These are phyloP conservation scores for Acanthamoeba lenticulata DNA, from an alignment of 208 protist species.

Conservation along the genomic window DNA sequence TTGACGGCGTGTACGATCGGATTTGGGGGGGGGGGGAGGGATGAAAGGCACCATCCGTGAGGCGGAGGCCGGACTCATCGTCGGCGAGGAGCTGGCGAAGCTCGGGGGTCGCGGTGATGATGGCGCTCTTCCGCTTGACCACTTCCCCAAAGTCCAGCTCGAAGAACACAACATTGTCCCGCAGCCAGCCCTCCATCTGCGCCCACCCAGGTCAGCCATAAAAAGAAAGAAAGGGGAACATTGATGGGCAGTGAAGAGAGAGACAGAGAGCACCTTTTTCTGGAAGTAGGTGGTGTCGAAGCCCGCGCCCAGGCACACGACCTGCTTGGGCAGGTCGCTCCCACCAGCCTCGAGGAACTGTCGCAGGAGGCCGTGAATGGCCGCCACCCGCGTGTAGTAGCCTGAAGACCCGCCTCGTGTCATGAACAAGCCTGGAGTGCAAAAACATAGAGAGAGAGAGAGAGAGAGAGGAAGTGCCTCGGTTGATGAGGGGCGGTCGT, in stretches of 20 bases:
- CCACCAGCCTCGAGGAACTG: conserved; percentile 8
- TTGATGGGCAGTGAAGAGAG: background rate
- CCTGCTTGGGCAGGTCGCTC: background rate
- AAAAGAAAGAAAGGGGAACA: too few species aligned
- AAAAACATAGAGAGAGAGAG: background rate
- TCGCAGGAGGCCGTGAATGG: conserved; percentile 9
- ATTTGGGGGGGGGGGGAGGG: too few species aligned
- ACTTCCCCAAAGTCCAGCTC: conserved; percentile 65
- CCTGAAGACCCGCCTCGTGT: background rate
- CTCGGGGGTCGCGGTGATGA: background rate
- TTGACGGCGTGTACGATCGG: too few species aligned
- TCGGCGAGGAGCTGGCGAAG: background rate
- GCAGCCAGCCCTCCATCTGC: background rate
- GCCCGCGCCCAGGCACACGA: conserved; percentile 64
- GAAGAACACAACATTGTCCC: conserved; percentile 6
- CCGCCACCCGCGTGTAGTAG: conserved; percentile 59
- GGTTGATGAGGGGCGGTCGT: conserved; percentile 46
- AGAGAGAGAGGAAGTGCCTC: background rate
- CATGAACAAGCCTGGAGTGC: background rate
- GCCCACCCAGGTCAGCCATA: too few species aligned
- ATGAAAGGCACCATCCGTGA: background rate
- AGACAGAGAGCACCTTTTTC: background rate
- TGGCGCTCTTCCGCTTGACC: background rate
- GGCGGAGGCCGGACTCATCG: background rate
- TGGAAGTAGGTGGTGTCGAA: conserved; percentile 69